Evolutionary conservation across 148 eudicot genomes (phyloP).

Genomic region (Rheum nobile): DNA sequence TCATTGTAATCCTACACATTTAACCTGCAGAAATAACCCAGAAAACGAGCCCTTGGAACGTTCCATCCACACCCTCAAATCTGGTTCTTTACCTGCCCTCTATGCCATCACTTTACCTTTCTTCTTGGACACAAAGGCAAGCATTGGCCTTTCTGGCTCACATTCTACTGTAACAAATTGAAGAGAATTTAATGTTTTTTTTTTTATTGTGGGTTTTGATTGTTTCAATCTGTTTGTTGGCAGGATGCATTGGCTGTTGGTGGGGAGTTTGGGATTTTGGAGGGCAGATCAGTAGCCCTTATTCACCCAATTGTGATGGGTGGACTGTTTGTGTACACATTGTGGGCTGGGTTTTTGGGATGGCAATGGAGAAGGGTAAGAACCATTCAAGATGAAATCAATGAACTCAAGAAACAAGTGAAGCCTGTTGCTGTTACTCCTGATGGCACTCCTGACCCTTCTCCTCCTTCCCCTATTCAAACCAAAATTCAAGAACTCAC

Average conservation of each 20-base stretch:
- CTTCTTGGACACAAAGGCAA: conserved; percentile 4
- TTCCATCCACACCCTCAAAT: conserved; percentile 2
- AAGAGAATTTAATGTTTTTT: not conserved
- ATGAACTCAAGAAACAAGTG: conserved; percentile 78
- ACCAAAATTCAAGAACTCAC: conserved; percentile 66
- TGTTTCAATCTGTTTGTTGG: not conserved
- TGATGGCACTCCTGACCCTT: conserved; percentile 33
- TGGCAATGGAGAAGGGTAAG: conserved; percentile 97
- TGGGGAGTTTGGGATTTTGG: conserved; percentile 83
- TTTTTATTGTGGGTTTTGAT: not conserved
- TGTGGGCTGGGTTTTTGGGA: conserved; percentile 90
- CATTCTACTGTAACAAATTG: not conserved
- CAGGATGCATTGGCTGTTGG: conserved; percentile 86
- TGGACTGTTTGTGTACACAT: conserved; percentile 54
- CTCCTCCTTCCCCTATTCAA: conserved; percentile 60
- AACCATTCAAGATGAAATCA: conserved; percentile 66
- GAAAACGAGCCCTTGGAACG: not conserved
- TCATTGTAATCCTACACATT: not conserved
- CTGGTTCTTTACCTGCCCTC: conserved; percentile 1
- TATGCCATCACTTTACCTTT: conserved; percentile 8
- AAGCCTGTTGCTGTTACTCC: conserved; percentile 79
- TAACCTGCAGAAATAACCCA: not conserved
- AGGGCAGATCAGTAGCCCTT: conserved; percentile 69
- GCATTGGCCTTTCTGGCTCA: not conserved
- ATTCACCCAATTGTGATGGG: conserved; percentile 81